Evolutionary conservation across 139 green algal species (phyloP).

Genomic region (Dunaliella sp.): DNA sequence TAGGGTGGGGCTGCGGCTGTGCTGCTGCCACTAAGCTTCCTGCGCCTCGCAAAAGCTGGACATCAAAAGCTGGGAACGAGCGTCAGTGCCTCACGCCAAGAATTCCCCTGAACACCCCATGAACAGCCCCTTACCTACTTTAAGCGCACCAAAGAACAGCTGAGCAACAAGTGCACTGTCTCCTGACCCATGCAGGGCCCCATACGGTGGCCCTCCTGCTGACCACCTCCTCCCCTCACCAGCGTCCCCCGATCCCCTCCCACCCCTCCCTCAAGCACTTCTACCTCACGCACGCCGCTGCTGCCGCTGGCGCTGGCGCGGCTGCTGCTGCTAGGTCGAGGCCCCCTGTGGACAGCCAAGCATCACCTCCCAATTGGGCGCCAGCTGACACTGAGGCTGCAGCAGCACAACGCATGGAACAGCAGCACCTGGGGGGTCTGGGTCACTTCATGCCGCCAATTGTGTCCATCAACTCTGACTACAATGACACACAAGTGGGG

Average conservation of each 20-base stretch:
- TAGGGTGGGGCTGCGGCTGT: too few relatives aligned
- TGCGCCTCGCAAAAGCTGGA: too few relatives aligned
- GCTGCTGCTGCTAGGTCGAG: neutral
- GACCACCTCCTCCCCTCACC: slow-evolving; percentile 47
- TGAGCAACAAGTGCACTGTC: too few relatives aligned
- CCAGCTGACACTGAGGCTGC: too few relatives aligned
- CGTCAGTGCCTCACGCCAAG: too few relatives aligned
- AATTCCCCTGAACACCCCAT: too few relatives aligned
- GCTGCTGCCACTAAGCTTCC: too few relatives aligned
- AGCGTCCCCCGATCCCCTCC: slow-evolving; percentile 34
- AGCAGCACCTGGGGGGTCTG: neutral
- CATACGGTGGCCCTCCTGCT: slow-evolving; percentile 33
- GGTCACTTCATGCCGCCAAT: slow-evolving; percentile 15
- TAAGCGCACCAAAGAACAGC: too few relatives aligned
- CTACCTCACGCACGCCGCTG: slow-evolving; percentile 10
- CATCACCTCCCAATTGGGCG: too few relatives aligned
- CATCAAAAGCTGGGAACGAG: too few relatives aligned
- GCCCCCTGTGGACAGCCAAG: neutral
- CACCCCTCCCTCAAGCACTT: slow-evolving; percentile 39
- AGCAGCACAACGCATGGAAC: neutral
- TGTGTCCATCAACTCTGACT: slow-evolving; percentile 36
- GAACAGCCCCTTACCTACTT: too few relatives aligned
- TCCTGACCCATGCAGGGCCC: slow-evolving; percentile 34
- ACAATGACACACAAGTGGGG: slow-evolving; percentile 47
- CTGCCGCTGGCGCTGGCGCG: neutral